Conservation (phyloP, 805 yeast species). For the Saturnispora gosingensis region DNA sequence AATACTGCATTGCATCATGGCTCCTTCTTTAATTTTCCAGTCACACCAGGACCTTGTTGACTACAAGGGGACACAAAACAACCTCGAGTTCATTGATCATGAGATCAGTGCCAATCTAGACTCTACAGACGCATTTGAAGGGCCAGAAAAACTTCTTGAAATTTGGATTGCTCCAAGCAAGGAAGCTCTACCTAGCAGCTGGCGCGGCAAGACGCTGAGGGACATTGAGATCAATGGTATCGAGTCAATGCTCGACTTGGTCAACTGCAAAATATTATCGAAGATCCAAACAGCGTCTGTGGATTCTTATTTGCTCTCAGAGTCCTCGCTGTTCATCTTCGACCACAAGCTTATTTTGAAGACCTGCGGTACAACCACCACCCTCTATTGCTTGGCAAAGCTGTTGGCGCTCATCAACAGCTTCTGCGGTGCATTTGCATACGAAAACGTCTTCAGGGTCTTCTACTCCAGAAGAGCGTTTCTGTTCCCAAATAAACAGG, state of each 20-base stretch:
- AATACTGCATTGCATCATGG: constrained; percentile 3
- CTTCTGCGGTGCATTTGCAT: constrained; percentile 34
- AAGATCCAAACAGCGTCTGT: constrained; percentile 54
- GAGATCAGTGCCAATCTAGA: constrained; percentile 71
- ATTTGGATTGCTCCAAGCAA: constrained; percentile 69
- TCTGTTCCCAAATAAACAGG: constrained; percentile 85
- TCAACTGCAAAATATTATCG: constrained; percentile 82
- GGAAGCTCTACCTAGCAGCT: constrained; percentile 27
- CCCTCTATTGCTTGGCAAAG: constrained; percentile 64
- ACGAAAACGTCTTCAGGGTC: constrained; percentile 42
- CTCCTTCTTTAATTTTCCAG: constrained; percentile 12
- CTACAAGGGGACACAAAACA: constrained; percentile 11
- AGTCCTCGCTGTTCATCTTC: constrained; percentile 83
- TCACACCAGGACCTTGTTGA: constrained; percentile 7
- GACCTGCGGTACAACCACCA: constrained; percentile 95
- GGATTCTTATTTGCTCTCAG: constrained; percentile 83
- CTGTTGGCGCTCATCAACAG: constrained; percentile 43
- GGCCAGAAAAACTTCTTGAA: constrained; percentile 91
- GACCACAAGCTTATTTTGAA: constrained; percentile 78
- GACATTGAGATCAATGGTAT: constrained; percentile 57
- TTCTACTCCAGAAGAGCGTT: constrained; percentile 88
- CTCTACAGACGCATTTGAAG: constrained; percentile 90
- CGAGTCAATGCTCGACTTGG: constrained; percentile 67
- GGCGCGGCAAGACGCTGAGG: constrained; percentile 42
- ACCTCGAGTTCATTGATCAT: constrained; percentile 51